phyloP scores from a whole-genome alignment of 2,329 filamentous ascomycete species.

The Aspergillus sp. region DNA sequence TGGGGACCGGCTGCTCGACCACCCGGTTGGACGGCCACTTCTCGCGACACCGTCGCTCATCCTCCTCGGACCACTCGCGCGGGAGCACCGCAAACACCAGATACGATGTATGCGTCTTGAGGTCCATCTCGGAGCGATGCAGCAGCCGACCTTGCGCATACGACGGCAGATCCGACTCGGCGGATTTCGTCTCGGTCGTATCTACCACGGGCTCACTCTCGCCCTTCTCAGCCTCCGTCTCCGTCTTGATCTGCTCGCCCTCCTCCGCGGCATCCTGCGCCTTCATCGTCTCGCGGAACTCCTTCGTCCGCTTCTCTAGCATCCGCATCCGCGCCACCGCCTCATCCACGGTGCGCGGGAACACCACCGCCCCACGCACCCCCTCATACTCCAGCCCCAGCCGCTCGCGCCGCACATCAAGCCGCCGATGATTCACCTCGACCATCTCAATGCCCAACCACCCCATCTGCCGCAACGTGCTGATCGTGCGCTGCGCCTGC shows the following conservation, averaged over 20 bases:
- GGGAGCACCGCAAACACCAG: constrained; percentile 89
- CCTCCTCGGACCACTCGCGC: constrained; percentile 77
- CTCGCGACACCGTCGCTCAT: constrained; percentile 66
- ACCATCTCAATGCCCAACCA: constrained; percentile 96
- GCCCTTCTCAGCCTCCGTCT: constrained; percentile 17
- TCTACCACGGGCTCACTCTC: constrained; percentile 29
- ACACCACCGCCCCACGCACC: constrained; percentile 63
- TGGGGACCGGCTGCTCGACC: constrained; percentile 22
- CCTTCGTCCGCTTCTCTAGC: constrained; percentile 67
- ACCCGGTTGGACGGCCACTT: constrained; percentile 64
- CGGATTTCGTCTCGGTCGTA: not conserved
- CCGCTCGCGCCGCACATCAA: constrained; percentile 79
- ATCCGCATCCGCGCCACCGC: constrained; percentile 70
- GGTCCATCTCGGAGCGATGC: constrained; percentile 78
- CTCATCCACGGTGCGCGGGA: constrained; percentile 69
- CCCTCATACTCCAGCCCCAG: constrained; percentile 70
- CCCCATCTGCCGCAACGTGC: constrained; percentile 72
- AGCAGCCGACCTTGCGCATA: constrained; percentile 76
- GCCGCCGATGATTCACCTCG: constrained; percentile 74
- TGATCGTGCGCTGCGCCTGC: constrained; percentile 84
- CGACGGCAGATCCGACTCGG: constrained; percentile 39
- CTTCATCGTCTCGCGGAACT: constrained; percentile 53
- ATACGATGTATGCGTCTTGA: constrained; percentile 97
- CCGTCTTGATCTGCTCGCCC: constrained; percentile 12
- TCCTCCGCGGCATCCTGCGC: constrained; percentile 18